Evolutionary conservation across 352 stramenopile species (phyloP), one percentile per base, ranked within the genome.

Genomic region (Phytophthora pisi): DNA sequence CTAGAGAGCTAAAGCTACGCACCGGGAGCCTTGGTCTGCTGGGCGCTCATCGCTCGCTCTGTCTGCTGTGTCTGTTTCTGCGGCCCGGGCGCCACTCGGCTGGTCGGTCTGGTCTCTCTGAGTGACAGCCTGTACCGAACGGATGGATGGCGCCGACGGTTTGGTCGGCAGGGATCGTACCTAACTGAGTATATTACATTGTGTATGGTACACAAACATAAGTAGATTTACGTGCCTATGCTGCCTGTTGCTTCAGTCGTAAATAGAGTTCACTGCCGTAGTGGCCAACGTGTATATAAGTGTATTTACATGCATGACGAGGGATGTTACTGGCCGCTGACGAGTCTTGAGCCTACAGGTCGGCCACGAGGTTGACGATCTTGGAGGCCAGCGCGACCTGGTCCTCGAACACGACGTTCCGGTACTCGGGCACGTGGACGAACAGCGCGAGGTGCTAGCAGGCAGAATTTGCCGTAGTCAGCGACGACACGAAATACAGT

Each of bases 391-490:
- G 79, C 15, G 61, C 71, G 36, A 93, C 56, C 40, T 96, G 88
- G 31, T 90, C 75, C 8, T 92, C 80, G 42, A 82, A 68, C 23
- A 69, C 43, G 36, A 94, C 76, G 40, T 81, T 75, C 1, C 64
- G 52, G 59, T 94, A 92, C 66, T 85, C 58, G 1, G 88, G 88
- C 26, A 94, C 82, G 58, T 94, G 88, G 46, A 96, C 64, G 68
- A 96, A 96, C 36, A 96, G 74, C 34, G 77, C 82, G 28, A 81
- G 64, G 58, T 90, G 74, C 82, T 92, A 50, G 23, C 34, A 15
- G 34, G 54, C 15, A 30, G 60, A 45, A 38, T 36, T 65, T 46
- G 24, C 15, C 4, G 18, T 7, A 47, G 45, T 50, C 26, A 38
- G 53, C 23, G 18, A 28, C 10, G 20, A 15, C 15, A 42, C 13